Evolutionary conservation across 2,329 filamentous ascomycete species (phyloP).

Genomic region (Neonectria magnoliae): DNA sequence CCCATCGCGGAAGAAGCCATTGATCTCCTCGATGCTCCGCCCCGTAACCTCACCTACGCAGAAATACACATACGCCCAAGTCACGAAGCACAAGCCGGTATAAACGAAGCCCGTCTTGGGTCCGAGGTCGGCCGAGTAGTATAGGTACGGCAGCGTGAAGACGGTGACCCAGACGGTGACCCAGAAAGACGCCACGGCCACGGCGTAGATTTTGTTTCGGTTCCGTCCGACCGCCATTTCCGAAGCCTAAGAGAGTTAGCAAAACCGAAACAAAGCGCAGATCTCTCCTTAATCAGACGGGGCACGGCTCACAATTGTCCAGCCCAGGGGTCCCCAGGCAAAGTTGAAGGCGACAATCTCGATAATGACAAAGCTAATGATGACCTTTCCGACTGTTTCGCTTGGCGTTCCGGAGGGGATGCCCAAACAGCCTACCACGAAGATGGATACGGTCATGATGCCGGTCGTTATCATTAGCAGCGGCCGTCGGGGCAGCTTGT

Average conservation of each 20-base stretch:
- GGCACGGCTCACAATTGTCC: slow-evolving; percentile 46
- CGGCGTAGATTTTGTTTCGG: slow-evolving; percentile 45
- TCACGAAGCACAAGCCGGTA: slow-evolving; percentile 46
- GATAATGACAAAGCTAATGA: slow-evolving; percentile 55
- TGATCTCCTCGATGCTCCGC: slow-evolving; percentile 44
- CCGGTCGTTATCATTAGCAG: slow-evolving; percentile 51
- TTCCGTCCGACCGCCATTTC: slow-evolving; percentile 61
- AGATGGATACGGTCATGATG: slow-evolving; percentile 52
- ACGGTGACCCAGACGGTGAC: slow-evolving; percentile 53
- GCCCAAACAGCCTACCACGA: slow-evolving; percentile 55
- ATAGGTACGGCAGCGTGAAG: slow-evolving; percentile 53
- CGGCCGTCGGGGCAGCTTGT: slow-evolving; percentile 52
- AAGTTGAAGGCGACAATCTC: slow-evolving; percentile 58
- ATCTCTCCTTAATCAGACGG: neutral
- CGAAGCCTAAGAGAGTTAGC: slow-evolving; percentile 43
- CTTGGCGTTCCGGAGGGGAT: slow-evolving; percentile 44
- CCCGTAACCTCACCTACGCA: slow-evolving; percentile 47
- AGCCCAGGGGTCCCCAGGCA: slow-evolving; percentile 52
- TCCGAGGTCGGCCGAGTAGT: slow-evolving; percentile 50
- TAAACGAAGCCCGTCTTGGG: slow-evolving; percentile 53
- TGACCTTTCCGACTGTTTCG: slow-evolving; percentile 48
- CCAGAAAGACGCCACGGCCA: slow-evolving; percentile 56
- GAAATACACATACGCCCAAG: slow-evolving; percentile 50
- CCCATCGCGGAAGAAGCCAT: slow-evolving; percentile 41
- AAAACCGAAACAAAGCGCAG: neutral